phyloP scores from a whole-genome alignment of 78 protist genomes.

The Dictyostelium brefeldianum region DNA sequence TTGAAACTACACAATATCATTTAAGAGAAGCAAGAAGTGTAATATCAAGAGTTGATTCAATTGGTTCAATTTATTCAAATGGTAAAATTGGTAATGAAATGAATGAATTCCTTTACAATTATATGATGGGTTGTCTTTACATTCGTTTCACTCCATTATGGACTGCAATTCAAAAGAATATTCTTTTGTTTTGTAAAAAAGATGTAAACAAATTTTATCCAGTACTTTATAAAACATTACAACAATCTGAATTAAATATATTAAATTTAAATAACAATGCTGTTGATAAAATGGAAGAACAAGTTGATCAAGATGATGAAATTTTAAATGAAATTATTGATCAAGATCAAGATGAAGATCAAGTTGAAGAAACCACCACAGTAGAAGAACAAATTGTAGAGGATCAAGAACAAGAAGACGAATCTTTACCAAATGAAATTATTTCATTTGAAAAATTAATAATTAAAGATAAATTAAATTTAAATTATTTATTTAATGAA shows the following conservation, averaged over 20 bases:
- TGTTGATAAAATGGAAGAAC: neutral
- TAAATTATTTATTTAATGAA: slow-evolving; percentile 1
- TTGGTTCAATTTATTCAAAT: neutral
- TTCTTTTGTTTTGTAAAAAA: neutral
- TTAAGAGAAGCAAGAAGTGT: slow-evolving; percentile 42
- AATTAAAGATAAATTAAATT: slow-evolving; percentile 11
- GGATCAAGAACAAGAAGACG: slow-evolving; percentile 23
- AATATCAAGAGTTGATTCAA: slow-evolving; percentile 17
- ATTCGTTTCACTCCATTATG: slow-evolving; percentile 68
- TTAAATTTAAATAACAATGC: slow-evolving; percentile 15
- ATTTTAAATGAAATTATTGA: neutral
- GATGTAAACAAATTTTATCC: slow-evolving; percentile 43
- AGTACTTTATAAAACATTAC: slow-evolving; percentile 27
- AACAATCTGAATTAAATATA: neutral
- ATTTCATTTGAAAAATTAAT: slow-evolving; percentile 1
- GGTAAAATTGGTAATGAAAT: neutral
- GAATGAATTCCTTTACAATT: slow-evolving; percentile 25
- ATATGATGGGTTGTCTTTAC: slow-evolving; percentile 53
- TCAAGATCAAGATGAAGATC: slow-evolving; percentile 23
- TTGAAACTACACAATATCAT: slow-evolving; percentile 50
- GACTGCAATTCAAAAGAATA: slow-evolving; percentile 44
- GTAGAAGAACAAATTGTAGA: neutral
- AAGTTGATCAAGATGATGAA: slow-evolving; percentile 6
- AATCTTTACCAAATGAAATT: neutral
- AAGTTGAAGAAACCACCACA: neutral